These are phyloP conservation scores for Iris macrosiphon DNA, from an alignment of 106 monocot genomes.

Conservation along the genomic window DNA sequence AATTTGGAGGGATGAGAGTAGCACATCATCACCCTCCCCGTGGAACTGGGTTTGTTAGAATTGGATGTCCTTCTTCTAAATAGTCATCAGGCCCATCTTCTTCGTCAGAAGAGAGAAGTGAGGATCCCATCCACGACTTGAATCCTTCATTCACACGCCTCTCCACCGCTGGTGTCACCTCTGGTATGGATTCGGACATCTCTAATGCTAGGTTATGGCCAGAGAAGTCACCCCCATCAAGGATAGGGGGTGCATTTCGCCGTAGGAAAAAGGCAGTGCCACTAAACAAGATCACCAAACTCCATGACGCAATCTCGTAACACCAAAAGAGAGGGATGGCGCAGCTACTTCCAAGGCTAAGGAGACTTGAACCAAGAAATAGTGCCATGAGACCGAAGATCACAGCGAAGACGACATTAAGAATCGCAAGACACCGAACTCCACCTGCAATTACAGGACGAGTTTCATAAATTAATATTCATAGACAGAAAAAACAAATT, in stretches of 20 bases:
- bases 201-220: slow-evolving; percentile 62
- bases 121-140: slow-evolving; percentile 90
- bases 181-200: slow-evolving; percentile 47
- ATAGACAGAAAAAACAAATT: too few relatives aligned
- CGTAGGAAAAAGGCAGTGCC: slow-evolving; percentile 72
- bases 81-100: slow-evolving; percentile 60
- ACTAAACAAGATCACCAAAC: slow-evolving; percentile 64
- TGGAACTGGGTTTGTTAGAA: slow-evolving; percentile 1
- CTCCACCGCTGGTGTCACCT: slow-evolving; percentile 68
- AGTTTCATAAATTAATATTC: too few relatives aligned
- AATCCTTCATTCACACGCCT: slow-evolving; percentile 80
- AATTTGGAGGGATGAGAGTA: too few relatives aligned
- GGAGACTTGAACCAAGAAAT: slow-evolving; percentile 86
- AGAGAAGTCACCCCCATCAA: slow-evolving; percentile 39
- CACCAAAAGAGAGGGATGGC: slow-evolving; percentile 91
- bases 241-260: slow-evolving; percentile 57
- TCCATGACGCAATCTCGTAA: slow-evolving; percentile 78
- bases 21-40: slow-evolving; percentile 25
- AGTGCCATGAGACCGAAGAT: slow-evolving; percentile 78
- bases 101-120: slow-evolving; percentile 85
- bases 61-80: slow-evolving; percentile 22
- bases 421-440: slow-evolving; percentile 71
- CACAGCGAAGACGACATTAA: slow-evolving; percentile 68
- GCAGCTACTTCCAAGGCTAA: slow-evolving; percentile 79
- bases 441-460: too few relatives aligned